Evolutionary conservation across 768 basidiomycete genomes (phyloP), one percentile per base, ranked within the genome.

Genomic region (Suillus tomentosus): DNA sequence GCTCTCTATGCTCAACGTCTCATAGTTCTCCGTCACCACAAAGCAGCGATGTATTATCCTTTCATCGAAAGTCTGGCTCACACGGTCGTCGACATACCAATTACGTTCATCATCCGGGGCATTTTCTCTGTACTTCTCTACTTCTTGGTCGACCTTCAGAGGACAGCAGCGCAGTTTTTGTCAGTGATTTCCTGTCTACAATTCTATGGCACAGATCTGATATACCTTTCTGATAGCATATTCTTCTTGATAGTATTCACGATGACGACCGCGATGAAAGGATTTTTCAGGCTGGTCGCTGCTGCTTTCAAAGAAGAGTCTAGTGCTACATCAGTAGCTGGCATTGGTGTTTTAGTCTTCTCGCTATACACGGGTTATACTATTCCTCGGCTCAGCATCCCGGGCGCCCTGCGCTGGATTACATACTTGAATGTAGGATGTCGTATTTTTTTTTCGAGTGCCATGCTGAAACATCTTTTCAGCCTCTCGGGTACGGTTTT

Each of bases 271-370:
- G 76, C 87, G 9, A 89, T 94, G 84, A 89, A 88, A 73, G 87
- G 85, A 0, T 87, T 88, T 81, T 96, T 94, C 82, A 82, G 92
- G 34, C 79, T 80, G 0, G 69, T 91, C 11, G 87, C 88, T 1
- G 86, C 90, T 0, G 79, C 80, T 6, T 87, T 89, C 71, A 79
- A 80, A 53, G 78, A 80, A 10, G 83, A 85, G 60, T 85, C 88
- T 0, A 82, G 86, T 0, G 88, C 89, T 8, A 87, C 87, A 68
- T 81, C 88, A 10, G 65, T 89, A 11, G 85, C 83, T 8, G 87
- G 84, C 54, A 69, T 86, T 65, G 64, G 80, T 15, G 74, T 86
- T 42, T 78, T 90, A 68, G 76, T 80, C 14, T 79, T 87, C 81
- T 66, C 84, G 83, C 67, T 88, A 84, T 78, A 82, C 68, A 69